These are phyloP conservation scores for Cicer cuneatum DNA, from an alignment of 306 rosid genomes.

Conservation along the genomic window DNA sequence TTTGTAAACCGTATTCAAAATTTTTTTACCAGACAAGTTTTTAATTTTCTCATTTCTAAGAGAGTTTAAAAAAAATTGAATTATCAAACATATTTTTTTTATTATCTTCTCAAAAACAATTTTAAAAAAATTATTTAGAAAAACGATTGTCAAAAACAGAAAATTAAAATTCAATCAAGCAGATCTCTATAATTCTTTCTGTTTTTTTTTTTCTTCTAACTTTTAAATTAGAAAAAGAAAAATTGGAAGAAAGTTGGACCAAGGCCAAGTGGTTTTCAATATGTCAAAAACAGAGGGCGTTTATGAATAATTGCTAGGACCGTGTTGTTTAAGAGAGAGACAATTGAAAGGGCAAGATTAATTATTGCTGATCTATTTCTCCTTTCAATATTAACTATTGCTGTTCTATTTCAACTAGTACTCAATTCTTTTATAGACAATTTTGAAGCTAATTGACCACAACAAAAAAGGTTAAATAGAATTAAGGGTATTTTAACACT, in stretches of 20 bases:
- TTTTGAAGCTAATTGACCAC: constrained; percentile 17
- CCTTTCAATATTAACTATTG: constrained; percentile 36
- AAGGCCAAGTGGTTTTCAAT: neutral
- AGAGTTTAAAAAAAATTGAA: too few relatives aligned
- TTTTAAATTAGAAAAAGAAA: neutral
- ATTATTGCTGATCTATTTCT: constrained; percentile 36
- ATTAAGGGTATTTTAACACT: constrained; percentile 31
- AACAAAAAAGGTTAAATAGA: neutral
- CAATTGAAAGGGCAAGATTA: constrained; percentile 25
- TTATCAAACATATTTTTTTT: too few relatives aligned
- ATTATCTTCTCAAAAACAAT: too few relatives aligned
- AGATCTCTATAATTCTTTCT: neutral
- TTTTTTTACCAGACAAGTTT: too few relatives aligned
- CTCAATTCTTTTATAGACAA: constrained; percentile 40
- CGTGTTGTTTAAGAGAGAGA: constrained; percentile 25
- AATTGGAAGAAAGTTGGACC: constrained; percentile 27
- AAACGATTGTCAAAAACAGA: too few relatives aligned
- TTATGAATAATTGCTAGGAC: constrained; percentile 40
- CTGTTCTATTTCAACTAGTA: constrained; percentile 35
- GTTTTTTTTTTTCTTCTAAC: neutral
- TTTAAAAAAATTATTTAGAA: too few relatives aligned
- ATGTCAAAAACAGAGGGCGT: constrained; percentile 26
- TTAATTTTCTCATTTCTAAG: too few relatives aligned
- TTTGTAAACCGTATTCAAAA: too few relatives aligned
- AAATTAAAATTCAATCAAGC: too few relatives aligned